A percentile compares a stretch with the other conserved stretches of the same genome.
Conservation (phyloP, 1,284 basidiomycete genomes). For the Neolentinus lepideus region DNA sequence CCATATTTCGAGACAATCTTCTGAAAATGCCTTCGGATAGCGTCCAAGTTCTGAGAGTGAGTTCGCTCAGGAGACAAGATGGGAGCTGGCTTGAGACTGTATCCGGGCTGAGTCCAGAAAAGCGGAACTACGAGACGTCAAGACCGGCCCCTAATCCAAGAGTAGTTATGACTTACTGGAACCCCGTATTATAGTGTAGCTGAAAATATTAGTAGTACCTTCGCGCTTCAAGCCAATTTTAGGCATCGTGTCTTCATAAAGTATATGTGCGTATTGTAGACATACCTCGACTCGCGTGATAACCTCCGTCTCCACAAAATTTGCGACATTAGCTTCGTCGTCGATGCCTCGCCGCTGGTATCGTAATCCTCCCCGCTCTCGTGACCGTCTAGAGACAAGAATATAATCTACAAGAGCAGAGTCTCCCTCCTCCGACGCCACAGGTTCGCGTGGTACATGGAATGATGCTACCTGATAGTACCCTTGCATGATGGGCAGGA, state of each 20-base stretch:
- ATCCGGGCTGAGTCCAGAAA: slow-evolving; percentile 83
- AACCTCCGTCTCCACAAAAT: slow-evolving; percentile 93
- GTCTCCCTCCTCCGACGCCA: slow-evolving; percentile 35
- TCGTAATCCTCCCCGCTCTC: slow-evolving; percentile 88
- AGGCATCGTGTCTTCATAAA: slow-evolving; percentile 9
- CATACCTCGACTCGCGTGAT: slow-evolving; percentile 73
- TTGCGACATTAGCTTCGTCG: slow-evolving; percentile 76
- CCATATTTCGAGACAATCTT: slow-evolving; percentile 69
- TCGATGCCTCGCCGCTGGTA: slow-evolving; percentile 96
- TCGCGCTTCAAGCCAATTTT: slow-evolving; percentile 45
- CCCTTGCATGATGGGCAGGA: slow-evolving; percentile 87
- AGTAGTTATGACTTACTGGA: slow-evolving; percentile 51
- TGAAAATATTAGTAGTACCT: slow-evolving; percentile 70
- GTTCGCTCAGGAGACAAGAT: slow-evolving; percentile 69
- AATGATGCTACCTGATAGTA: slow-evolving; percentile 73
- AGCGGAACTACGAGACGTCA: slow-evolving; percentile 61
- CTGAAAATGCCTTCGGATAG: slow-evolving; percentile 72
- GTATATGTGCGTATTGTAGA: slow-evolving; percentile 5
- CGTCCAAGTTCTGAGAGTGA: slow-evolving; percentile 63
- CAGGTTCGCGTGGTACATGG: slow-evolving; percentile 48
- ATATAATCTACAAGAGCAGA: slow-evolving; percentile 51
- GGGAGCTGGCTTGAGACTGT: slow-evolving; percentile 85
- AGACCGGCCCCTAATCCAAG: neutral
- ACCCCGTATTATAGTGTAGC: slow-evolving; percentile 85
- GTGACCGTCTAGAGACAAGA: slow-evolving; percentile 81